phyloP scores from a whole-genome alignment of 331 rosid species.

The Malus hybrid region DNA sequence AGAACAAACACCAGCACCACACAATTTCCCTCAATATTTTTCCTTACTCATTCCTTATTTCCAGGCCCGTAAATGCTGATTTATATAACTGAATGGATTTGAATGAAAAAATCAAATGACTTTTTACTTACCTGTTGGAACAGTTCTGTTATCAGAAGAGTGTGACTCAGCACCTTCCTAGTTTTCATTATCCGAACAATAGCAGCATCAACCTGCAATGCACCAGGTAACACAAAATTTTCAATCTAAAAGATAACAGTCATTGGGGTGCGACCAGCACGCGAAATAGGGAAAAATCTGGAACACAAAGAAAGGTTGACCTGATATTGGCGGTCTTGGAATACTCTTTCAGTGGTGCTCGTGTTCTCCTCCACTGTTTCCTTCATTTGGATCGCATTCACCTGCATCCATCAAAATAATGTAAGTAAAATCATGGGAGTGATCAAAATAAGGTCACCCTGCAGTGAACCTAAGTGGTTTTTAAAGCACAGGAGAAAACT shows the following conservation, averaged over 20 bases:
- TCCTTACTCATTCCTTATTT: not conserved
- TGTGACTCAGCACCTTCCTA: conserved; percentile 92
- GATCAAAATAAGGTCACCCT: not conserved
- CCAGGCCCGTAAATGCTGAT: not conserved
- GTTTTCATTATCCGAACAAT: conserved; percentile 99
- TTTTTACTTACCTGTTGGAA: conserved; percentile 78
- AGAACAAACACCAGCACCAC: not conserved
- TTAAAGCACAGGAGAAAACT: not conserved
- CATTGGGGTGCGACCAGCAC: not conserved
- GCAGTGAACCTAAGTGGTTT: not conserved
- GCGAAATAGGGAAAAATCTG: not conserved
- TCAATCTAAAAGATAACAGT: not conserved
- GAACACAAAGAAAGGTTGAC: conserved; percentile 23
- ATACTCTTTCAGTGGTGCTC: conserved; percentile 97
- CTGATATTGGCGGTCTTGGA: conserved; percentile 99
- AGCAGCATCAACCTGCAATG: conserved; percentile 91
- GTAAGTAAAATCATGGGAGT: not conserved
- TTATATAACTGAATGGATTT: not conserved
- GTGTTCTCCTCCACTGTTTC: conserved; percentile 98
- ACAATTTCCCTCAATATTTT: not conserved
- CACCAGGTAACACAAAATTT: not conserved
- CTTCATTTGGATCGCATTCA: conserved; percentile 98
- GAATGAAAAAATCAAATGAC: not conserved
- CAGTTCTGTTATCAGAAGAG: conserved; percentile 96
- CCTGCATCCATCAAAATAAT: conserved; percentile 42